Conservation (phyloP, 257 asterid species). For the Coffea canephora region DNA sequence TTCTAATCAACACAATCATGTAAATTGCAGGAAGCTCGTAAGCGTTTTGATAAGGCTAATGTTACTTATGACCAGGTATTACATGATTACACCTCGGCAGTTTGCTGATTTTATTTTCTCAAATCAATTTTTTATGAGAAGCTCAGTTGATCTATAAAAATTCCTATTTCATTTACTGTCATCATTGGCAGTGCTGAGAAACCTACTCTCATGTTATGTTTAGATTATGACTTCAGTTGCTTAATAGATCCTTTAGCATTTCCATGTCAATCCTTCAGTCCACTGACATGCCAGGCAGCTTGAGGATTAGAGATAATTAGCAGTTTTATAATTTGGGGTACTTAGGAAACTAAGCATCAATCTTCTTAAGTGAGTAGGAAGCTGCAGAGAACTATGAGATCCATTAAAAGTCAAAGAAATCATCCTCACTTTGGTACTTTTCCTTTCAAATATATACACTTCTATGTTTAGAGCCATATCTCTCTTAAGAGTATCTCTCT, state of each 20-base stretch:
- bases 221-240: neutral
- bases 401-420: neutral
- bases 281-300: neutral
- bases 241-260: neutral
- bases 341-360: neutral
- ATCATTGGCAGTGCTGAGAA: neutral
- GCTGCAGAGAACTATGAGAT: neutral
- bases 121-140: neutral
- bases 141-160: neutral
- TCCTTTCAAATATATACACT: neutral
- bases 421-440: neutral
- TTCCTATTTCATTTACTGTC: neutral
- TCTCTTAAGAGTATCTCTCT: neutral
- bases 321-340: neutral
- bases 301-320: neutral
- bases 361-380: neutral
- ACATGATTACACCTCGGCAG: neutral
- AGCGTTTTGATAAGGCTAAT: slow-evolving; percentile 95
- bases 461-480: too few species aligned
- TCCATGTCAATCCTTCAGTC: neutral
- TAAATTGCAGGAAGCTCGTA: slow-evolving; percentile 86
- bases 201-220: neutral
- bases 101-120: neutral
- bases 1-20: slow-evolving; percentile 20
- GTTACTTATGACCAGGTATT: slow-evolving; percentile 84